Conservation (phyloP, 2,329 filamentous ascomycete genomes). For the Sporothrix humicola region DNA sequence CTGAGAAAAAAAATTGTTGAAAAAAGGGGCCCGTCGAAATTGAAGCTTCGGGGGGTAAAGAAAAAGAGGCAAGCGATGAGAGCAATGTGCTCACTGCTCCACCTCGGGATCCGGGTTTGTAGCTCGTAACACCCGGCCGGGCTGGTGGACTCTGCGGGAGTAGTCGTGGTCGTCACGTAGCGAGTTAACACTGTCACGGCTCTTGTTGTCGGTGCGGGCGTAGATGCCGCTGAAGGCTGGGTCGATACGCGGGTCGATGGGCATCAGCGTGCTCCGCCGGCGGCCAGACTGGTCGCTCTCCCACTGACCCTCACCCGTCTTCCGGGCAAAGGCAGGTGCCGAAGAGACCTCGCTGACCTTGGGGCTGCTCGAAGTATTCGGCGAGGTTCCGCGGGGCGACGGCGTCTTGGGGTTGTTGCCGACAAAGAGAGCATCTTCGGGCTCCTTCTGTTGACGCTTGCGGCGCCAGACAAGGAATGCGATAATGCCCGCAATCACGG, state of each 20-base stretch:
- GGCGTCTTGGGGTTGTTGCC: conserved; percentile 43
- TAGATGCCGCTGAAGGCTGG: conserved; percentile 65
- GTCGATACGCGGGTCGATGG: conserved; percentile 68
- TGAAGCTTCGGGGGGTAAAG: not conserved
- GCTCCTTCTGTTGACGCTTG: conserved; percentile 51
- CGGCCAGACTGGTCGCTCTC: conserved; percentile 48
- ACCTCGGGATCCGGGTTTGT: conserved; percentile 63
- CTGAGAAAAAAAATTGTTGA: not conserved
- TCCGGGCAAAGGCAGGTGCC: conserved; percentile 29
- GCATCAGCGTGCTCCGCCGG: conserved; percentile 59
- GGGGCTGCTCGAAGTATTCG: conserved; percentile 54
- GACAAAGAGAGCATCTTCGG: conserved; percentile 52
- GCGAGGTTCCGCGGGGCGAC: conserved; percentile 58
- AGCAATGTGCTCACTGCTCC: not conserved
- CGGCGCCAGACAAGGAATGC: conserved; percentile 47
- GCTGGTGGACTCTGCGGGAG: conserved; percentile 62
- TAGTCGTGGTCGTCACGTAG: conserved; percentile 70
- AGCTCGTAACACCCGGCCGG: conserved; percentile 62
- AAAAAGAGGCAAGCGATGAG: conserved; percentile 14
- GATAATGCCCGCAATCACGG: conserved; percentile 45
- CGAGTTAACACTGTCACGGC: conserved; percentile 67
- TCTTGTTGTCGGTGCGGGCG: conserved; percentile 59
- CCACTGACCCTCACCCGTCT: conserved; percentile 40
- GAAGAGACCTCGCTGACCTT: conserved; percentile 48
- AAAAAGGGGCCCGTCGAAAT: conserved; percentile 16